A percentile compares a stretch with the other conserved stretches of the same genome.
These are phyloP conservation scores for Zygoascus biomembranicola DNA, from an alignment of 805 yeast genomes.

Conservation along the genomic window DNA sequence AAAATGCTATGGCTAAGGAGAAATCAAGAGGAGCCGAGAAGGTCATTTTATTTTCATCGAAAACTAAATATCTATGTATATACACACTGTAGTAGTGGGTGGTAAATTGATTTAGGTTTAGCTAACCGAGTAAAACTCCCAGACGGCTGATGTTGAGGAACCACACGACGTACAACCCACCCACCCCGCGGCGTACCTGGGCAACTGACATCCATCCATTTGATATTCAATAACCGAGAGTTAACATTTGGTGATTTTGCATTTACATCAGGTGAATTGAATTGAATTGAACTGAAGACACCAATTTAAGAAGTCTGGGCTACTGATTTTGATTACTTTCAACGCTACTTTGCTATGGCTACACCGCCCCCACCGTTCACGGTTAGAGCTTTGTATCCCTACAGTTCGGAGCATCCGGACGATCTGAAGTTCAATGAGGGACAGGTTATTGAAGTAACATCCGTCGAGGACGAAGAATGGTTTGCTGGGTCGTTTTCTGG, in stretches of 20 bases:
- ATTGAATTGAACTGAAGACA: too few relatives aligned
- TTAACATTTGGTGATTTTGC: too few relatives aligned
- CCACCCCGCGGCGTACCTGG: too few relatives aligned
- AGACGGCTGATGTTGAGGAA: too few relatives aligned
- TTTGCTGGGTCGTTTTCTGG: conserved; percentile 56
- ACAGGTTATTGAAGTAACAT: conserved; percentile 64
- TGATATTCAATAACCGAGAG: too few relatives aligned
- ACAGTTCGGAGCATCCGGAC: conserved; percentile 67
- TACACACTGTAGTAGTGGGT: conserved; percentile 36
- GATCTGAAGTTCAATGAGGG: conserved; percentile 67
- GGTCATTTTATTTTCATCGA: conserved; percentile 73
- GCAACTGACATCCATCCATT: too few relatives aligned
- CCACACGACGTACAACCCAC: too few relatives aligned
- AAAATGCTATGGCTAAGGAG: conserved; percentile 64
- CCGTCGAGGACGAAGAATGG: conserved; percentile 90
- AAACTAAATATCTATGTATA: conserved; percentile 60
- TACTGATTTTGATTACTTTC: too few relatives aligned
- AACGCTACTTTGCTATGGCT: background rate
- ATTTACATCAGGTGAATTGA: too few relatives aligned
- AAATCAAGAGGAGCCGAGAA: conserved; percentile 60
- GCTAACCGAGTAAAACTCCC: background rate
- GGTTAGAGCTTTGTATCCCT: conserved; percentile 62
- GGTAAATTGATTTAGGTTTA: background rate
- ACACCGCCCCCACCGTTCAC: conserved; percentile 43
- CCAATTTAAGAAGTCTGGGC: too few relatives aligned